phyloP scores from a whole-genome alignment of 1,139 yeast genomes.

The Sugiyamaella pinicola region DNA sequence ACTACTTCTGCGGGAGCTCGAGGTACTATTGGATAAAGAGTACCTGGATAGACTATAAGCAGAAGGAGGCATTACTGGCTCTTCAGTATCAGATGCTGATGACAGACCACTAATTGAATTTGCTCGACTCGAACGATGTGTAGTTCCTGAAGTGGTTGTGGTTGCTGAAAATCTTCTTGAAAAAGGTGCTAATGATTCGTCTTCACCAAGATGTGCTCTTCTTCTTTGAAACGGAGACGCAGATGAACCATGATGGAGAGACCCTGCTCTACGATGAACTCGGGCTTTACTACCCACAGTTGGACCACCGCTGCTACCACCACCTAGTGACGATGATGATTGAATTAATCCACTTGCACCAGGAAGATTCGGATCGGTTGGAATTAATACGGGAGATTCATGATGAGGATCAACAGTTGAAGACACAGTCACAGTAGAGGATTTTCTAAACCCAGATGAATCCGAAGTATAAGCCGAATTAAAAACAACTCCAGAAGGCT shows the following conservation, averaged over 20 bases:
- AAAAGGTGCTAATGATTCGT: slow-evolving; percentile 27
- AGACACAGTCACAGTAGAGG: slow-evolving; percentile 31
- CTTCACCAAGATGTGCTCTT: slow-evolving; percentile 22
- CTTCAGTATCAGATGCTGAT: slow-evolving; percentile 38
- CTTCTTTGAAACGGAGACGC: slow-evolving; percentile 21
- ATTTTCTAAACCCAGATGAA: slow-evolving; percentile 38
- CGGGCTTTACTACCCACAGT: slow-evolving; percentile 6
- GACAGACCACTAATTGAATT: slow-evolving; percentile 37
- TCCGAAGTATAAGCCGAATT: slow-evolving; percentile 40
- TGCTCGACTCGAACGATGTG: slow-evolving; percentile 27
- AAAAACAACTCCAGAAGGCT: slow-evolving; percentile 31
- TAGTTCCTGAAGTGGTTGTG: slow-evolving; percentile 7
- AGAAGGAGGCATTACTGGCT: slow-evolving; percentile 34
- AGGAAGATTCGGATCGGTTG: slow-evolving; percentile 12
- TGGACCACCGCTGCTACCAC: slow-evolving; percentile 20
- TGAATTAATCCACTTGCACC: too few species aligned
- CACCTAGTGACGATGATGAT: too few species aligned
- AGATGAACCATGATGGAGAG: slow-evolving; percentile 19
- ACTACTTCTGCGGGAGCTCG: slow-evolving; percentile 37
- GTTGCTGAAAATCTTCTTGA: slow-evolving; percentile 32
- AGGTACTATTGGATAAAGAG: slow-evolving; percentile 34
- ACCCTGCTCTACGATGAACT: slow-evolving; percentile 20
- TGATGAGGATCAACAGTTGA: slow-evolving; percentile 35
- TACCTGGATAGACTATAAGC: slow-evolving; percentile 37
- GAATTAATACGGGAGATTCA: slow-evolving; percentile 18